phyloP scores from a whole-genome alignment of 306 rosid genomes.

The Neltuma alba region DNA sequence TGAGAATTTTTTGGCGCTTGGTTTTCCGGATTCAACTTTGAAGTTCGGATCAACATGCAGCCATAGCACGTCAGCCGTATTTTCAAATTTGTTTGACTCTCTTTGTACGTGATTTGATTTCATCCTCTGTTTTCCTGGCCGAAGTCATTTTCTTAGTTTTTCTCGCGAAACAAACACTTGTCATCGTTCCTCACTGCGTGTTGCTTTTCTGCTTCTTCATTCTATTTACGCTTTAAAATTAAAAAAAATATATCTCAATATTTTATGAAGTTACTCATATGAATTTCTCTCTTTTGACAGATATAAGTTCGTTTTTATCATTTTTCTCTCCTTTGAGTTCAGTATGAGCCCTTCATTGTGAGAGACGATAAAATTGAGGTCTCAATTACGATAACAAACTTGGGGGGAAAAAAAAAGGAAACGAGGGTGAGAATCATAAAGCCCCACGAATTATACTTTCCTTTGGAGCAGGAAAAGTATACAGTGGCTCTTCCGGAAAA shows the following conservation, averaged over 20 bases:
- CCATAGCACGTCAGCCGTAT: constrained; percentile 8
- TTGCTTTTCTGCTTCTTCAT: not conserved
- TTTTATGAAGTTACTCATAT: not conserved
- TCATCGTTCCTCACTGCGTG: not conserved
- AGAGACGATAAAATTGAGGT: not conserved
- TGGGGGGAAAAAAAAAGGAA: not conserved
- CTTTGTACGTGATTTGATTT: not conserved
- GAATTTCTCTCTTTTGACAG: not conserved
- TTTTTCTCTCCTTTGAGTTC: not conserved
- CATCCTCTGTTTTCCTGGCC: not conserved
- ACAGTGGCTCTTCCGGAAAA: not conserved
- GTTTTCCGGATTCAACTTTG: constrained; percentile 13
- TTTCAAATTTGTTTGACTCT: constrained; percentile 39
- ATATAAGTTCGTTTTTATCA: not conserved
- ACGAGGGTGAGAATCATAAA: not conserved
- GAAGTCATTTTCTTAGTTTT: constrained; percentile 25
- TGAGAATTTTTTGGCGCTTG: not conserved
- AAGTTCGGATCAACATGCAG: not conserved
- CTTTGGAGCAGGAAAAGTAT: not conserved
- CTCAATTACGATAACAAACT: no score
- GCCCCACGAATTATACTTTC: constrained; percentile 3
- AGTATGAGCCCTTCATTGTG: not conserved
- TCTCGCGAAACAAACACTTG: constrained; percentile 44
- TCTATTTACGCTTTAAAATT: not conserved
- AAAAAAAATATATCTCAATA: not conserved